Base-by-base conservation (phyloP, 768 basidiomycete species). In the Leccinum truebloodii region DNA sequence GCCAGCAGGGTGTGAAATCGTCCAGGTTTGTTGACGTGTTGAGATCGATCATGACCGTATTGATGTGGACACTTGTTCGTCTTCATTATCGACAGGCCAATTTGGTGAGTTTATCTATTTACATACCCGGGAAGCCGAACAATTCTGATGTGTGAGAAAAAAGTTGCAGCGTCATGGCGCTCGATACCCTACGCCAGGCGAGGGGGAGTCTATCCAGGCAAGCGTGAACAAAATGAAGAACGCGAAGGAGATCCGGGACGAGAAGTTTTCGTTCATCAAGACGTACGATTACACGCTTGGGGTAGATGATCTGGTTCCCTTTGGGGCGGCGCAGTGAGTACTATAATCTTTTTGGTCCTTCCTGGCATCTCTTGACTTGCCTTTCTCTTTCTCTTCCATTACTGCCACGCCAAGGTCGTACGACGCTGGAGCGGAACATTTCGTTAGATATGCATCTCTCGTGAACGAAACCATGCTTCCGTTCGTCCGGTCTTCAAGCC, bases 241-340 rank as follows among this genome's bases (percentile, higher is more conserved):
- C 0, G 86, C 78, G 8, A 68, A 71, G 0, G 61, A 71, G 3
- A 84, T 79, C 68, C 71, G 69, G 0, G 80, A 86, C 55, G 67
- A 77, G 0, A 64, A 69, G 1, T 73, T 91, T 2, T 55, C 70
- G 14, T 92, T 92, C 67, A 69, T 90, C 48, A 67, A 69, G 22
- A 71, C 79, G 52, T 90, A 83, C 68, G 76, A 73, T 1, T 92
- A 87, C 63, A 71, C 79, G 22, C 76, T 92, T 0, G 86, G 84
- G 0, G 65, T 64, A 3, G 79, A 85, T 50, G 80, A 86, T 60
- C 74, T 93, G 4, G 80, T 92, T 9, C 81, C 81, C 1, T 85
- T 85, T 55, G 91, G 92, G 9, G 87, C 84, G 3, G 68, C 73
- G 2, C 82, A 91, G 89, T 89, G 65, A 50, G 86, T 44, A 4